Evolutionary conservation across 169 alveolate genomes (phyloP), one percentile per base, ranked within the genome.

Genomic region (Plasmodium malariae): DNA sequence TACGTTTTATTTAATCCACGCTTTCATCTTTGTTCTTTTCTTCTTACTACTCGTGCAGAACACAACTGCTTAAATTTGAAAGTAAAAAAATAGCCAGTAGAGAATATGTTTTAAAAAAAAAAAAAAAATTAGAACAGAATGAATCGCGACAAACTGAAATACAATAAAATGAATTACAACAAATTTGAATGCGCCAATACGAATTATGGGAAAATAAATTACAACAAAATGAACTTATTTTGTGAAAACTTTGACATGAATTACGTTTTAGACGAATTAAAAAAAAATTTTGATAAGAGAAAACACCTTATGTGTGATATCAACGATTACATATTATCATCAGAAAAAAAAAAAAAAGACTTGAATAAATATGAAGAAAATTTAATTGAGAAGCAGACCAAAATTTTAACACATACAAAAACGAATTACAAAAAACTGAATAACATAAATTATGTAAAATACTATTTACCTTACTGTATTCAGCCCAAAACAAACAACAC

Each of bases 401-500:
- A 76, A 40, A 76, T 76, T 60, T 21, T 76, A 60, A 28, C 26
- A 26, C 32, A 76, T 36, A 62, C 36, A 37, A 76, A 51, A 65
- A 28, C 17, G 3, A 62, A 34, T 76, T 76, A 76, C n/a, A 65
- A 76, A 43, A 76, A 37, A 24, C 34, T 76, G 26, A 60, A 43
- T 30, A 76, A 76, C 43, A 65, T 76, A 19, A 76, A 49, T 43
- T 76, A 76, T 76, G 72, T 76, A 9, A 76, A 76, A 62, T 76
- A 76, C 19, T 65, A 40, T 60, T 76, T 76, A 60, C 88, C 88
- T 60, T 76, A 60, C 65, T 76, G 88, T 59, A 54, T 76, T 32
- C 88, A 76, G 36, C 88, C 88, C 36, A 76, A 76, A 60, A 76
- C 88, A 17, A 76, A 76, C 30, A 76, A 76, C 88, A 76, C 88